Conservation (phyloP, 2,329 filamentous ascomycete genomes). For the Pseudopyricularia javanii region DNA sequence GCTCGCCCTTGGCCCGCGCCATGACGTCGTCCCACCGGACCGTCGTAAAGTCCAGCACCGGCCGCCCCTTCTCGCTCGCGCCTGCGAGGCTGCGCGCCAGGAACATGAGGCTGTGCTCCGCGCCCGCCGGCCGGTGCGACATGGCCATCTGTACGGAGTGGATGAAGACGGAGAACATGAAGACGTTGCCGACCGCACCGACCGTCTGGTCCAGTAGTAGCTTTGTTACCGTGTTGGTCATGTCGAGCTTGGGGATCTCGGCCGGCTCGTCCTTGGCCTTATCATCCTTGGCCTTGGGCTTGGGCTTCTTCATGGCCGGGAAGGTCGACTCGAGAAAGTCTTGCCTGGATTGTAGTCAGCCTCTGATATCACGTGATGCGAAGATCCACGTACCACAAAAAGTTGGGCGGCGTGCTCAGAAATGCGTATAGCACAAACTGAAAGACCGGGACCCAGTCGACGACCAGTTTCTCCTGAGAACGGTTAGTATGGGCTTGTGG, state of each 20-base stretch:
- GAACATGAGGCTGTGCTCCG: conserved; percentile 18
- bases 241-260: conserved; percentile 30
- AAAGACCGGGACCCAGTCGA: conserved; percentile 57
- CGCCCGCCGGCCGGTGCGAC: conserved; percentile 21
- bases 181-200: conserved; percentile 52
- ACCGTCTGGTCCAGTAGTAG: conserved; percentile 57
- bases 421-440: conserved; percentile 68
- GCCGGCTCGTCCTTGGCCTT: conserved; percentile 29
- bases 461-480: conserved; percentile 39
- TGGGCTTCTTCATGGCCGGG: conserved; percentile 43
- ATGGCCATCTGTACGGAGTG: conserved; percentile 40
- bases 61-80: neutral
- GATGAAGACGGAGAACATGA: conserved; percentile 49
- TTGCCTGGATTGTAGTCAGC: conserved; percentile 37
- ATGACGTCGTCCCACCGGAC: conserved; percentile 33
- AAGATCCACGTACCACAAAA: conserved; percentile 49
- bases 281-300: conserved; percentile 25
- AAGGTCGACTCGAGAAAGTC: conserved; percentile 62
- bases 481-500: neutral
- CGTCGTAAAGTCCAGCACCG: conserved; percentile 27
- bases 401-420: conserved; percentile 69
- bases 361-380: neutral
- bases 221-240: conserved; percentile 55
- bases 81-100: conserved; percentile 17
- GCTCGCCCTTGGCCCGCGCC: conserved; percentile 36